Evolutionary conservation across 2,329 filamentous ascomycete genomes (phyloP), one percentile per base, ranked within the genome.

Genomic region (Pestalotiopsis sp.): DNA sequence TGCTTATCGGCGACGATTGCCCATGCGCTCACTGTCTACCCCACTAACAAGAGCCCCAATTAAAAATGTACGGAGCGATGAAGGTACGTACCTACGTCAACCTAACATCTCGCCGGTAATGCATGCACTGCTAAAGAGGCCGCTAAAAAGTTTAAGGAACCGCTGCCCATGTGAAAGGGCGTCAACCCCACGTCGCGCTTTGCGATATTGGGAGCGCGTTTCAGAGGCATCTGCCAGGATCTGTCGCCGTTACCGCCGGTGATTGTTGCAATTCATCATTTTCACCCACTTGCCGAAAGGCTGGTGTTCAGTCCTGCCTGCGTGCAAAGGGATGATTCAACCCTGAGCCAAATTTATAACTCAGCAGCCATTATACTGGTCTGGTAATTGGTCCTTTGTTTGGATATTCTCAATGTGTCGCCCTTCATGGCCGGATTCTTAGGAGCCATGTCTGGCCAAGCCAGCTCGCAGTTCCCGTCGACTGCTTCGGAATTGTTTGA

Each of bases 401-500:
- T 7, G 14, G 45, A 23, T 23, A 49, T 52, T 11, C 5, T 20
- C 45, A 52, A n/a, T 39, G 13, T 36, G n/a, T 12, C 36, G 25
- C 27, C 36, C 14, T 9, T 13, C 3, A 62, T 36, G 59, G 25
- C 59, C 27, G 31, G 14, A n/a, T 27, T 39, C 31, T 1, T 39
- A 36, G n/a, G 27, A 36, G 59, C 59, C 25, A 62, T 39, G 27
- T 36, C 27, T 39, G 59, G 59, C 14, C 57, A 27, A 27, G 38
- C 56, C 58, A 61, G 63, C 67, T 72, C 72, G 66, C 69, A 67
- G 61, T 70, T 52, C 9, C 59, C 68, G 5, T 69, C 68, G 7
- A 73, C 72, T 63, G 70, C 71, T 12, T 70, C 72, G 3, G 72
- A 75, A 38, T 20, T 76, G 41, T n/a, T 79, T 62, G 77, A 74